Conservation (phyloP, 805 yeast species). For the Teunomyces aglyptinius region DNA sequence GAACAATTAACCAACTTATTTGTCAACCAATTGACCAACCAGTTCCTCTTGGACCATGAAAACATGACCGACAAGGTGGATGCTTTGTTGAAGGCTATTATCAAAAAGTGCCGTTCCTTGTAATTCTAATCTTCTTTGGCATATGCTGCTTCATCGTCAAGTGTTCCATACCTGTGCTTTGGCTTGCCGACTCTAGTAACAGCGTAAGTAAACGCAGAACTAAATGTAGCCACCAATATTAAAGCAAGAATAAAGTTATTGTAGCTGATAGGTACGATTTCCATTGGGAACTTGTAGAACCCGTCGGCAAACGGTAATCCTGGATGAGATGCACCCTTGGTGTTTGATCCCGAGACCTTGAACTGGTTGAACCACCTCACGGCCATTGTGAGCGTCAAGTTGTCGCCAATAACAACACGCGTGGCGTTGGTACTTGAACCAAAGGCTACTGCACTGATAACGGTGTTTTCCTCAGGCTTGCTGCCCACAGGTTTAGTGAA, state of each 20-base stretch:
- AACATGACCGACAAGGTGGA: conserved; percentile 23
- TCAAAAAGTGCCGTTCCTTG: conserved; percentile 32
- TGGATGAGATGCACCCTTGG: conserved; percentile 7
- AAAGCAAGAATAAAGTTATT: conserved; percentile 13
- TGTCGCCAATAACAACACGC: conserved; percentile 64
- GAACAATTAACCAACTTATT: conserved; percentile 30
- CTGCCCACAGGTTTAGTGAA: conserved; percentile 36
- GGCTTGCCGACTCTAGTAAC: conserved; percentile 8
- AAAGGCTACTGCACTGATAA: conserved; percentile 57
- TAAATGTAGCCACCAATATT: conserved; percentile 21
- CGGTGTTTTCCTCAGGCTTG: conserved; percentile 32
- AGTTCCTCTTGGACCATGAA: conserved; percentile 19
- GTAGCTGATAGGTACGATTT: conserved; percentile 27
- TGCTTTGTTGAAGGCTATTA: conserved; percentile 37
- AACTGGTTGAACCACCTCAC: conserved; percentile 53
- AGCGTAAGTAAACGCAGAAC: conserved; percentile 18
- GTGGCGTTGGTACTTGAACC: conserved; percentile 61
- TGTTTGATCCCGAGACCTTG: conserved; percentile 8
- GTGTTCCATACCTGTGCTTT: conserved; percentile 6
- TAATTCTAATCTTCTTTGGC: conserved; percentile 15
- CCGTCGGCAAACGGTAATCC: conserved; percentile 39
- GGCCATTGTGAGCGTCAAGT: conserved; percentile 54
- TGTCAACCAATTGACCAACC: conserved; percentile 23
- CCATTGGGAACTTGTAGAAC: conserved; percentile 36
- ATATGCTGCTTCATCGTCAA: conserved; percentile 17